Evolutionary conservation across 192 early-diverging fungal species (phyloP).

Genomic region (Coemansia sp.): DNA sequence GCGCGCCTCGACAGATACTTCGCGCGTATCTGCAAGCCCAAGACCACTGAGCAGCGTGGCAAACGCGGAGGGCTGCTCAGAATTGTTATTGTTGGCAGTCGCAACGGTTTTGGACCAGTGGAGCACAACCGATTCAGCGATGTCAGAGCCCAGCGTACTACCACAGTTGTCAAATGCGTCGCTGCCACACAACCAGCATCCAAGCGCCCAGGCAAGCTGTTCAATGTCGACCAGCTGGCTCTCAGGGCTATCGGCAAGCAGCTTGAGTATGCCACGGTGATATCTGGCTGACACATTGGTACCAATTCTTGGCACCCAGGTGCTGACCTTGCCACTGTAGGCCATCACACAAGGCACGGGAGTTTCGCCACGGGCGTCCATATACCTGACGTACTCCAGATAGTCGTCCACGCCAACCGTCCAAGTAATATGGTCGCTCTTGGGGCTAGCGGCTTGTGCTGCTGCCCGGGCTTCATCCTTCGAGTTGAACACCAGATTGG

Average conservation of each 20-base stretch:
- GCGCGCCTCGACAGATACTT: slow-evolving; percentile 20
- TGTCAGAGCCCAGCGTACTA: background rate
- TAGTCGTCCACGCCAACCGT: slow-evolving; percentile 44
- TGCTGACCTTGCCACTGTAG: slow-evolving; percentile 23
- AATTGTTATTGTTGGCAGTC: too few species aligned
- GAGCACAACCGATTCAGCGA: slow-evolving; percentile 30
- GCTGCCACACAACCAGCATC: slow-evolving; percentile 47
- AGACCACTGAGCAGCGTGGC: slow-evolving; percentile 9
- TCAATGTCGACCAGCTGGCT: background rate
- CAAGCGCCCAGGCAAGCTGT: slow-evolving; percentile 36
- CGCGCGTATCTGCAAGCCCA: slow-evolving; percentile 6
- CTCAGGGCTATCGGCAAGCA: background rate
- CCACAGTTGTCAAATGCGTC: slow-evolving; percentile 12
- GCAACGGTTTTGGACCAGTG: slow-evolving; percentile 30
- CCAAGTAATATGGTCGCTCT: slow-evolving; percentile 21
- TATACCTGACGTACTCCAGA: slow-evolving; percentile 27
- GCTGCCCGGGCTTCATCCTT: slow-evolving; percentile 29
- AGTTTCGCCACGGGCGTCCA: slow-evolving; percentile 27
- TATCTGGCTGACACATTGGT: background rate
- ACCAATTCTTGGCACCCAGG: slow-evolving; percentile 16
- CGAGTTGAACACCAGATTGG: slow-evolving; percentile 40
- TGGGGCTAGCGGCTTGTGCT: slow-evolving; percentile 19
- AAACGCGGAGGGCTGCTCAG: slow-evolving; percentile 12
- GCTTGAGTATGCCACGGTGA: background rate
- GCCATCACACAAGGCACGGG: slow-evolving; percentile 51